These are phyloP conservation scores for Paramecium octaurelia DNA, from an alignment of 73 alveolate genomes.

Conservation along the genomic window DNA sequence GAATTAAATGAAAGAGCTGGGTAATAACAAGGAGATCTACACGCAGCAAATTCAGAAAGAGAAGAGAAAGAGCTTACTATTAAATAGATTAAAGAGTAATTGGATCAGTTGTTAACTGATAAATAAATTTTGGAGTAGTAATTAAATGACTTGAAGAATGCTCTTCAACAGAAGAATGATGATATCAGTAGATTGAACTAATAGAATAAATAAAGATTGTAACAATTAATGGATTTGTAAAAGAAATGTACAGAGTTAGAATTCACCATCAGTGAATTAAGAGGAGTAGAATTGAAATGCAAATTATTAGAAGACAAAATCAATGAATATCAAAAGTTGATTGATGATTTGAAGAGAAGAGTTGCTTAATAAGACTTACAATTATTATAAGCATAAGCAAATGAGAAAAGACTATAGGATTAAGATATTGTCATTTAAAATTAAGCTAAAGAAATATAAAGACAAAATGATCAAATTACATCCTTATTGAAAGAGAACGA, in stretches of 20 bases:
- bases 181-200: neutral
- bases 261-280: neutral
- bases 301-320: neutral
- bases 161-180: neutral
- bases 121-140: neutral
- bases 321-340: neutral
- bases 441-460: neutral
- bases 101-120: neutral
- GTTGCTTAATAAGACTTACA: slow-evolving; percentile 6
- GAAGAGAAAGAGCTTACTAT: neutral
- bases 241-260: slow-evolving; percentile 2
- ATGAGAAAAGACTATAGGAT: neutral
- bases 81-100: neutral
- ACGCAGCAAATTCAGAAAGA: neutral
- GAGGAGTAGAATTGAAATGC: neutral
- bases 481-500: neutral
- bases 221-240: neutral
- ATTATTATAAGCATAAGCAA: slow-evolving; percentile 5
- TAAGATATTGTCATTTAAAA: neutral
- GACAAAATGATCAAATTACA: neutral
- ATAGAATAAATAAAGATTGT: neutral
- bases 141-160: neutral
- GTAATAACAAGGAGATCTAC: neutral
- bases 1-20: neutral
- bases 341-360: slow-evolving; percentile 36